A percentile compares a stretch with the other conserved stretches of the same genome.
phyloP scores from a whole-genome alignment of 768 basidiomycete genomes.

The Asterophora lycoperdoides region DNA sequence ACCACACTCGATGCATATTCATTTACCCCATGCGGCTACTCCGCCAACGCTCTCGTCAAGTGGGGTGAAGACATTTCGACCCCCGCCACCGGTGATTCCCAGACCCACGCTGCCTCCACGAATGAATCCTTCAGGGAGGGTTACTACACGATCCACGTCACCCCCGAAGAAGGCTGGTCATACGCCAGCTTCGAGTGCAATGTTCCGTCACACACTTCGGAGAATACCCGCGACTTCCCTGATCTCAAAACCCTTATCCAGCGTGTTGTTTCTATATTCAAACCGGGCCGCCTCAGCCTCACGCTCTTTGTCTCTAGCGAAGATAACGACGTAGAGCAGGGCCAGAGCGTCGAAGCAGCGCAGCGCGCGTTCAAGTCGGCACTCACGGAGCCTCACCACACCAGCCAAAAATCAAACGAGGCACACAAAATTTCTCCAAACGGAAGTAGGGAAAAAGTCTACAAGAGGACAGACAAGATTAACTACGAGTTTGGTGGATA shows the following conservation, averaged over 20 bases:
- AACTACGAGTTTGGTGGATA: constrained; percentile 97
- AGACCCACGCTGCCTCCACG: constrained; percentile 8
- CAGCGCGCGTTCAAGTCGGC: constrained; percentile 73
- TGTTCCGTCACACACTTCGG: constrained; percentile 52
- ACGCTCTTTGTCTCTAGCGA: constrained; percentile 86
- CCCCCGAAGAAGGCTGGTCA: constrained; percentile 96
- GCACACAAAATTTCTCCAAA: neutral
- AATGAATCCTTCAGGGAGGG: constrained; percentile 57
- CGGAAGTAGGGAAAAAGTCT: constrained; percentile 30
- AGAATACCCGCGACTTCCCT: constrained; percentile 40
- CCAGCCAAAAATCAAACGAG: constrained; percentile 9
- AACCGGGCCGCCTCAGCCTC: constrained; percentile 78
- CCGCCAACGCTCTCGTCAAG: constrained; percentile 82
- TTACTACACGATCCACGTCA: constrained; percentile 98
- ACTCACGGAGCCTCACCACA: constrained; percentile 31
- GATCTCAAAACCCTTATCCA: constrained; percentile 78
- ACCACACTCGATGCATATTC: constrained; percentile 90
- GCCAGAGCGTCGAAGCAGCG: constrained; percentile 63
- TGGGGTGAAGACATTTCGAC: constrained; percentile 40
- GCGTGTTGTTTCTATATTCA: constrained; percentile 90
- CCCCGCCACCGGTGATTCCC: neutral
- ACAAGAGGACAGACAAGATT: constrained; percentile 91
- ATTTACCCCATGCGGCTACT: constrained; percentile 95
- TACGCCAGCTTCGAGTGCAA: constrained; percentile 99
- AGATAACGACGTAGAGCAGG: constrained; percentile 42